Evolutionary conservation across 2,329 filamentous ascomycete genomes (phyloP), one percentile per base, ranked within the genome.

Genomic region (Colletotrichum chlorophyti): DNA sequence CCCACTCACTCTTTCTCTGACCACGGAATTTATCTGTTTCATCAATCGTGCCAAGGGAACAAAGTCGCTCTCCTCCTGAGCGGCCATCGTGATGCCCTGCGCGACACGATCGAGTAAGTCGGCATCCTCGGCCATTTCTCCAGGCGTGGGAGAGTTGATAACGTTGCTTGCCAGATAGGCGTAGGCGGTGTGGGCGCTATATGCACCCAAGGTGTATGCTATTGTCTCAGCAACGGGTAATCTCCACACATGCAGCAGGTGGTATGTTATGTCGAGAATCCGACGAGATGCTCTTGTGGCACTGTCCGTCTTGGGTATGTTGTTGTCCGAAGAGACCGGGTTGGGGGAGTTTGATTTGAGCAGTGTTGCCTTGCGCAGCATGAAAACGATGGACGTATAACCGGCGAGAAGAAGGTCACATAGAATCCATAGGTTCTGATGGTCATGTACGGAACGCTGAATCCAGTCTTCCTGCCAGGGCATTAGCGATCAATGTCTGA

Each of bases 331-430:
- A 1, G 46, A 47, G 12, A 26, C 21, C 0, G 45, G 52, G 2
- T 50, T 50, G 10, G 40, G 58, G 4, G 35, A 45, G 37, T 55
- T 53, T 2, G 45, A 43, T 7, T 52, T 41, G n/a, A 49, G 41
- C 1, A 60, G 40, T 0, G 51, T 43, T 8, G 61, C 66, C 43
- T 71, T 72, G 42, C 70, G 65, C 17, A 72, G 69, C 70, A 72
- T 72, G 61, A 71, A 72, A 23, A 72, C 66, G 43, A 72, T 67
- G 53, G 64, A 67, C 3, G 68, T 70, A 24, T 70, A 69, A 10
- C 68, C 67, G 0, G 66, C 66, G 0, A 72, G 57, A 3, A 69
- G 43, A 19, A 68, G 63, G 14, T 72, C 67, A 5, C 55, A 57
- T 0, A 72, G 54, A 1, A 62, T 55, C 69, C 69, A 72, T 0